Percentiles rank a stretch among this genome's conserved stretches.
phyloP scores from a whole-genome alignment of 495 filamentous ascomycete genomes.

The Daldinia caldariorum region DNA sequence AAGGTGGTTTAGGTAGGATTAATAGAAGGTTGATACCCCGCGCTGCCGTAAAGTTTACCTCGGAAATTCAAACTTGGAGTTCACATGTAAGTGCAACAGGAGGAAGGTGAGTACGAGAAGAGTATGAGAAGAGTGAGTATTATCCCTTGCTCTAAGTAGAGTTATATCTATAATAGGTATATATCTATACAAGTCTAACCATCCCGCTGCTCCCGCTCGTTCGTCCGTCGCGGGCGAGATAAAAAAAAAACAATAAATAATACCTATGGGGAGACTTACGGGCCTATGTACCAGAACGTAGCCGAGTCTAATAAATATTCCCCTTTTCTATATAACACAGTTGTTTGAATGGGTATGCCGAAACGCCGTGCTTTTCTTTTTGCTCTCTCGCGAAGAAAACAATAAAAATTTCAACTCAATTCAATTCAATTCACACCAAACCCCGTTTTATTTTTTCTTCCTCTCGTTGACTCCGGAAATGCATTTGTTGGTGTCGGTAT shows the following conservation, averaged over 20 bases:
- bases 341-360: constrained; percentile 43
- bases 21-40: background rate
- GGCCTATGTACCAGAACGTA: constrained; percentile 12
- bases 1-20: background rate
- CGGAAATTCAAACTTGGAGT: background rate
- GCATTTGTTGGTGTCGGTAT: constrained; percentile 10
- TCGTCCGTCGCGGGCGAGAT: background rate
- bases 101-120: too few species aligned
- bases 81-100: too few species aligned
- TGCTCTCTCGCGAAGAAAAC: background rate
- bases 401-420: constrained; percentile 14
- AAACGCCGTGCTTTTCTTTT: constrained; percentile 49
- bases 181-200: constrained; percentile 5
- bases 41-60: background rate
- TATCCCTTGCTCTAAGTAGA: constrained; percentile 23
- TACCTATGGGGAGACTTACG: too few species aligned
- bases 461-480: background rate
- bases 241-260: too few species aligned
- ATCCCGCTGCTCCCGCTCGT: background rate
- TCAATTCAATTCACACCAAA: background rate
- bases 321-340: constrained; percentile 41
- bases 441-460: constrained; percentile 12
- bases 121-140: constrained; percentile 34
- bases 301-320: constrained; percentile 17
- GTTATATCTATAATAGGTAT: constrained; percentile 27